Percentiles rank a stretch among this genome's conserved stretches.
phyloP scores from a whole-genome alignment of 805 yeast species.

The Blastobotrys attinorum region DNA sequence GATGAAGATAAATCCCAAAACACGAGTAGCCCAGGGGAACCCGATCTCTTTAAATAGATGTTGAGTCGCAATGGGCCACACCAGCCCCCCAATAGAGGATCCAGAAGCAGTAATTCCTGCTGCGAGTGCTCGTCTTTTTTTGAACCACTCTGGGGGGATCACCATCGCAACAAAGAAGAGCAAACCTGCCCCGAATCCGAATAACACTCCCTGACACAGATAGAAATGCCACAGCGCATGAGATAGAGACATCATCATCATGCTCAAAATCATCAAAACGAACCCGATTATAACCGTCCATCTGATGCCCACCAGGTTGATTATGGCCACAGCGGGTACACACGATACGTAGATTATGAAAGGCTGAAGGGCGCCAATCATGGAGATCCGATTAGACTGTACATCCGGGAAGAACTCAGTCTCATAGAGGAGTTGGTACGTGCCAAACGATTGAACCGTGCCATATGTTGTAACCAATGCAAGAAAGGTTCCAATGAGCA shows the following conservation, averaged over 20 bases:
- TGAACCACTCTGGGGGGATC: conserved; percentile 41
- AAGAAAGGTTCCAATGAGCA: conserved; percentile 38
- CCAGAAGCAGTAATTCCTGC: conserved; percentile 41
- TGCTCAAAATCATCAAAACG: conserved; percentile 34
- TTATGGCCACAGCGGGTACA: conserved; percentile 31
- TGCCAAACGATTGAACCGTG: conserved; percentile 47
- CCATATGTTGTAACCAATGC: conserved; percentile 47
- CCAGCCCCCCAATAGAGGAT: conserved; percentile 42
- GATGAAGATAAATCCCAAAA: conserved; percentile 35
- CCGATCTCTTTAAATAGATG: conserved; percentile 37
- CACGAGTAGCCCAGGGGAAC: conserved; percentile 44
- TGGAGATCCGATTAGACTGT: conserved; percentile 38
- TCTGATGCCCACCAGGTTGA: conserved; percentile 36
- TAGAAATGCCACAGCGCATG: conserved; percentile 40
- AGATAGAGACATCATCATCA: conserved; percentile 37
- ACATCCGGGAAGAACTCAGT: conserved; percentile 34
- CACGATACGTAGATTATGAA: conserved; percentile 32
- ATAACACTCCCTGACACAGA: conserved; percentile 41
- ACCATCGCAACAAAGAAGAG: conserved; percentile 36
- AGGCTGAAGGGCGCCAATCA: conserved; percentile 46
- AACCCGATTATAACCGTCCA: conserved; percentile 35
- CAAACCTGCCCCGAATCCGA: conserved; percentile 39
- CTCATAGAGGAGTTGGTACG: conserved; percentile 43
- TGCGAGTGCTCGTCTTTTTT: conserved; percentile 36
- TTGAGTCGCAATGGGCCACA: conserved; percentile 18